Evolutionary conservation across 345 rosid genomes (phyloP).

Genomic region (Eucalyptus brandiana): DNA sequence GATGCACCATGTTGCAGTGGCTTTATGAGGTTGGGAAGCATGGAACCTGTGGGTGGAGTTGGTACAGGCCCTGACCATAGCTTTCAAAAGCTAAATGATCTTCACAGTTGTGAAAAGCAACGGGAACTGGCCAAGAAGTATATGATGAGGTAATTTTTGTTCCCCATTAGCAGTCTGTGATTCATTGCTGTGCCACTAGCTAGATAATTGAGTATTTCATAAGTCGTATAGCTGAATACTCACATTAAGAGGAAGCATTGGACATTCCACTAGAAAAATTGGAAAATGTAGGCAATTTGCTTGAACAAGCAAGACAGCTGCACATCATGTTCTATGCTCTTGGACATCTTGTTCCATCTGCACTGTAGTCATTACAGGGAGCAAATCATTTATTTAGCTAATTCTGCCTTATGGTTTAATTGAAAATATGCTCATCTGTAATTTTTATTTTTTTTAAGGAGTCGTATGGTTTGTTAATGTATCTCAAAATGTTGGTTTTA

Average conservation of each 20-base stretch:
- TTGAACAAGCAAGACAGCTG: not conserved
- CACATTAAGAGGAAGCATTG: not conserved
- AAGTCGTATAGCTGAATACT: not conserved
- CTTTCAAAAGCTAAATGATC: not conserved
- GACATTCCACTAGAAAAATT: not conserved
- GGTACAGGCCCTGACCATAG: not conserved
- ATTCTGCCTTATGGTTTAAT: not conserved
- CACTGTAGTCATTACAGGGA: not conserved
- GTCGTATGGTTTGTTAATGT: not conserved
- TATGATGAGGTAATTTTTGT: constrained; percentile 6
- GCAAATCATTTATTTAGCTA: not conserved
- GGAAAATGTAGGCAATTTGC: not conserved
- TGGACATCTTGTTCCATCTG: not conserved
- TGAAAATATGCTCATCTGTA: not conserved
- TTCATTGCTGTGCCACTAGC: not conserved
- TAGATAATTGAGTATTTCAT: not conserved
- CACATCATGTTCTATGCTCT: not conserved
- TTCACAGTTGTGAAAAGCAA: constrained; percentile 7
- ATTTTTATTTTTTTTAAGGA: not conserved
- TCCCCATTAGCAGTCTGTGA: not conserved
- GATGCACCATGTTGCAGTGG: constrained; percentile 11
- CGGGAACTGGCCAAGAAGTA: not conserved
- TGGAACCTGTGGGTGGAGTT: not conserved
- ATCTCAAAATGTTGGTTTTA: not conserved
- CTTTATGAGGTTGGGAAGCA: constrained; percentile 8